Conservation (phyloP, 1,139 yeast genomes). For the Scheffersomyces quercinus region DNA sequence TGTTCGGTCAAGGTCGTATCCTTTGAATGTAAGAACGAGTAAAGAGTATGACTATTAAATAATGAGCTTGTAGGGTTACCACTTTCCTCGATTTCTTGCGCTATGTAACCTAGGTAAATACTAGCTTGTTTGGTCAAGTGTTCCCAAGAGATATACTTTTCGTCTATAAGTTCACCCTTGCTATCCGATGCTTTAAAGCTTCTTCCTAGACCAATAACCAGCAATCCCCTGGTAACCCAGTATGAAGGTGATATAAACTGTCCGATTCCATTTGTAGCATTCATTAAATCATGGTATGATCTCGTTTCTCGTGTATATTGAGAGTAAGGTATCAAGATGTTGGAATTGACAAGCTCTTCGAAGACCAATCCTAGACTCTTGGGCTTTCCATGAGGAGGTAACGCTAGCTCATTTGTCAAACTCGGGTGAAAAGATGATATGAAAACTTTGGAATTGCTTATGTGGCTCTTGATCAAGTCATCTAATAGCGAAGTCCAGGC, state of each 20-base stretch:
- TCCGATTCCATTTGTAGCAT: conserved; percentile 6
- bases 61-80: conserved; percentile 23
- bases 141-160: conserved; percentile 29
- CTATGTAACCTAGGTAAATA: conserved; percentile 8
- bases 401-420: conserved; percentile 18
- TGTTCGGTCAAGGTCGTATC: conserved; percentile 13
- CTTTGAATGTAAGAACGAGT: conserved; percentile 12
- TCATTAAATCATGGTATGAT: conserved; percentile 7
- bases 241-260: conserved; percentile 20
- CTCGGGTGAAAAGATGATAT: conserved; percentile 24
- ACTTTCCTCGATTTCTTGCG: conserved; percentile 9
- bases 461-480: conserved; percentile 18
- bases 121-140: conserved; percentile 17
- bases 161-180: conserved; percentile 19
- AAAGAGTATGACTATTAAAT: conserved; percentile 19
- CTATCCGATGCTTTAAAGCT: conserved; percentile 7
- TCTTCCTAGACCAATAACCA: not conserved
- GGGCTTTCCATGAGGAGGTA: conserved; percentile 35
- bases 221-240: conserved; percentile 23
- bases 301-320: conserved; percentile 9
- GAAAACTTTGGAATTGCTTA: conserved; percentile 19
- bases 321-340: conserved; percentile 26
- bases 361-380: conserved; percentile 22
- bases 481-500: conserved; percentile 53
- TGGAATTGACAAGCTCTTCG: conserved; percentile 24